A percentile compares a stretch with the other conserved stretches of the same genome.
phyloP scores from a whole-genome alignment of 805 yeast genomes.

The Naumovozyma baii region DNA sequence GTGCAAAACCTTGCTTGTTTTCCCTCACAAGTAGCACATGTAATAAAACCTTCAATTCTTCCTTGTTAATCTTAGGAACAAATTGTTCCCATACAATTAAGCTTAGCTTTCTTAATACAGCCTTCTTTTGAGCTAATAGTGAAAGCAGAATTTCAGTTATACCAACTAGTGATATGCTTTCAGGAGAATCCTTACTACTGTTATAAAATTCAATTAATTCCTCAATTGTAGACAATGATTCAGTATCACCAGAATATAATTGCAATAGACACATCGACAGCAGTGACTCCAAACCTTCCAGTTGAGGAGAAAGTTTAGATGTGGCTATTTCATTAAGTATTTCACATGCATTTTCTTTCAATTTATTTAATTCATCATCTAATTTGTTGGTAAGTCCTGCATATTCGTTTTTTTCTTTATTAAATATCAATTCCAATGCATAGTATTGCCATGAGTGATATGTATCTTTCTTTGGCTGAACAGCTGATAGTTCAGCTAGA shows the following conservation, averaged over 20 bases:
- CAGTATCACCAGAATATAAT: constrained; percentile 65
- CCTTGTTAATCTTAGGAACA: constrained; percentile 35
- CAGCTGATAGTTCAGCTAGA: constrained; percentile 45
- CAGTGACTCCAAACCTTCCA: constrained; percentile 63
- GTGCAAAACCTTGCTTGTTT: constrained; percentile 69
- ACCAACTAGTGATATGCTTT: constrained; percentile 34
- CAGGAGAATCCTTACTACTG: constrained; percentile 26
- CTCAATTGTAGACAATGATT: constrained; percentile 61
- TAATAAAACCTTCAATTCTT: constrained; percentile 40
- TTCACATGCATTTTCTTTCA: constrained; percentile 41
- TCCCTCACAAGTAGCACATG: constrained; percentile 60
- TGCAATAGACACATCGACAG: constrained; percentile 71
- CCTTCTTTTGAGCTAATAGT: constrained; percentile 46
- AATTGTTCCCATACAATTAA: constrained; percentile 49
- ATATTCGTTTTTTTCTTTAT: constrained; percentile 17
- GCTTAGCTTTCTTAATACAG: constrained; percentile 48
- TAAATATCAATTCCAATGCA: constrained; percentile 35
- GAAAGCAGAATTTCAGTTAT: constrained; percentile 51
- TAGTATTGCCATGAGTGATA: constrained; percentile 46
- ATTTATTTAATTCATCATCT: constrained; percentile 47
- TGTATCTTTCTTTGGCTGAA: constrained; percentile 25
- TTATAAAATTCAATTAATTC: constrained; percentile 46
- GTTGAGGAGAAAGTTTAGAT: constrained; percentile 27
- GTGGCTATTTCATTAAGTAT: constrained; percentile 37
- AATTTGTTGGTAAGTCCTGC: constrained; percentile 33